Conservation (phyloP, 352 stramenopile species). For the Phytopythium chamaehyphon region DNA sequence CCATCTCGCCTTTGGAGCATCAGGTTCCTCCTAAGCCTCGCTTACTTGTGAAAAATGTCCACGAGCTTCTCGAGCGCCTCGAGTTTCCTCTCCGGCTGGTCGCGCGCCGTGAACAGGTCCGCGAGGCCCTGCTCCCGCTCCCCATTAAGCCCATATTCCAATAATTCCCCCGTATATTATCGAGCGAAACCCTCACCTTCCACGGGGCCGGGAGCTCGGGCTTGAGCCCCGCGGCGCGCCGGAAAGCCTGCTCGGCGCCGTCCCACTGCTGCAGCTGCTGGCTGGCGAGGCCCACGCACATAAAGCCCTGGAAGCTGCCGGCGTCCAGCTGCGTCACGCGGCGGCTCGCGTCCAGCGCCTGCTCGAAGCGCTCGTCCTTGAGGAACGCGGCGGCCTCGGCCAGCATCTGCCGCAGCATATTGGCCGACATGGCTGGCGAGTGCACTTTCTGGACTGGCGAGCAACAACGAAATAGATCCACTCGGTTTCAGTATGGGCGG, state of each 20-base stretch:
- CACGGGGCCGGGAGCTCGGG: slow-evolving; percentile 68
- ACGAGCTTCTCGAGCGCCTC: slow-evolving; percentile 71
- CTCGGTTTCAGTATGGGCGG: too few relatives aligned
- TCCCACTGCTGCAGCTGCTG: slow-evolving; percentile 75
- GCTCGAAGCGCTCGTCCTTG: slow-evolving; percentile 70
- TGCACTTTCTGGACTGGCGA: too few relatives aligned
- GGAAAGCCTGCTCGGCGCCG: slow-evolving; percentile 65
- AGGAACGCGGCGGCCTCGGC: slow-evolving; percentile 64
- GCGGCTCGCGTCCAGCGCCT: slow-evolving; percentile 58
- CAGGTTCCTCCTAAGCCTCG: not conserved
- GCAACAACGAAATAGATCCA: too few relatives aligned
- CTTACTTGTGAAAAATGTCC: slow-evolving; percentile 58
- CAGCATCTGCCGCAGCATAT: slow-evolving; percentile 75
- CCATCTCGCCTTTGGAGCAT: not conserved
- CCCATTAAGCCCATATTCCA: slow-evolving; percentile 2
- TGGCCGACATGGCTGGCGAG: slow-evolving; percentile 63
- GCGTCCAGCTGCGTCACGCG: slow-evolving; percentile 74
- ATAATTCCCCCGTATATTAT: not conserved
- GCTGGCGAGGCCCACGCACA: slow-evolving; percentile 75
- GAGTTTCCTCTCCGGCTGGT: slow-evolving; percentile 56
- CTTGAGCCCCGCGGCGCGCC: slow-evolving; percentile 60
- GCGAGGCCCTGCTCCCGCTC: slow-evolving; percentile 60
- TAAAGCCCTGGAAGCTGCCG: slow-evolving; percentile 79
- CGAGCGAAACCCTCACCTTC: slow-evolving; percentile 43
- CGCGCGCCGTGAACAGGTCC: slow-evolving; percentile 58